phyloP scores from a whole-genome alignment of 2,329 filamentous ascomycete species.

The Dactylellina leptospora region DNA sequence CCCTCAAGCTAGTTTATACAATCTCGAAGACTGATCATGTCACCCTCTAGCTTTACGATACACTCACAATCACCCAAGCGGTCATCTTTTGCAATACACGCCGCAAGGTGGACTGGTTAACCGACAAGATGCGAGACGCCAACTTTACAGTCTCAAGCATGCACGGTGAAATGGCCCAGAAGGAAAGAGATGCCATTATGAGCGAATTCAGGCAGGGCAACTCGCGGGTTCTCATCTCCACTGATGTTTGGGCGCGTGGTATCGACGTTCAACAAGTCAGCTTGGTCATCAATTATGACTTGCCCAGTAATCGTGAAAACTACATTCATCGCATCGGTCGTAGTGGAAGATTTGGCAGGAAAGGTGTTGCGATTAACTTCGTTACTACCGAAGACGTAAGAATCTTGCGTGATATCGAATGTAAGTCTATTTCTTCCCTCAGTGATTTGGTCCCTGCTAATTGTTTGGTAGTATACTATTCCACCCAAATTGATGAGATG shows the following conservation, averaged over 20 bases:
- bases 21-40: background rate
- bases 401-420: conserved; percentile 95
- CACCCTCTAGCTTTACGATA: conserved; percentile 79
- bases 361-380: conserved; percentile 99
- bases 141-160: conserved; percentile 99
- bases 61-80: conserved; percentile 95
- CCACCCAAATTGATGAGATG: conserved; percentile 96
- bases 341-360: conserved; percentile 92
- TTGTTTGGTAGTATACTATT: conserved; percentile 82
- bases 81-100: conserved; percentile 99
- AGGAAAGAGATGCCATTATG: conserved; percentile 98
- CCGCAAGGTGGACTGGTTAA: conserved; percentile 98
- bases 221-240: conserved; percentile 94
- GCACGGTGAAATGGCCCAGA: conserved; percentile 99
- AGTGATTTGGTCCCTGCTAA: conserved; percentile 50
- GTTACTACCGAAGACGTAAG: conserved; percentile 97
- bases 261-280: conserved; percentile 99
- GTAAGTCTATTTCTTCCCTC: conserved; percentile 65
- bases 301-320: conserved; percentile 98
- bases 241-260: conserved; percentile 96
- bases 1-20: background rate
- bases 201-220: conserved; percentile 98
- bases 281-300: conserved; percentile 98
- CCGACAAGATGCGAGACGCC: conserved; percentile 98
- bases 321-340: conserved; percentile 99